These are phyloP conservation scores for Pholiota adiposa DNA, from an alignment of 1,284 basidiomycete species.

Conservation along the genomic window DNA sequence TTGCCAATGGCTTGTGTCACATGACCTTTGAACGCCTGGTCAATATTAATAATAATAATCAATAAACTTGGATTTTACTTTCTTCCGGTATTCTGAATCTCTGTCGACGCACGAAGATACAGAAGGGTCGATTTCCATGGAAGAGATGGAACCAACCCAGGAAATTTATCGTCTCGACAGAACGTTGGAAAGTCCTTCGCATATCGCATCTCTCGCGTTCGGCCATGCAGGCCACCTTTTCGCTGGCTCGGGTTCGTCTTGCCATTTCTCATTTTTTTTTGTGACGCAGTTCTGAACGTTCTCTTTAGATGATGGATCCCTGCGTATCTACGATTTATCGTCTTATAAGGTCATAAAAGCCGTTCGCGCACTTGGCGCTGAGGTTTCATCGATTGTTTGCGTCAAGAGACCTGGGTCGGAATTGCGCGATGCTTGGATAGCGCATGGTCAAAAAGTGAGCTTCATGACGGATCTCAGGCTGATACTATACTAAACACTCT, in stretches of 20 bases:
- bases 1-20: no score
- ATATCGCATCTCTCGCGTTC: slow-evolving; percentile 51
- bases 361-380: slow-evolving; percentile 55
- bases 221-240: slow-evolving; percentile 49
- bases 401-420: slow-evolving; percentile 42
- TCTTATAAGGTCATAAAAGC: slow-evolving; percentile 66
- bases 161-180: slow-evolving; percentile 21
- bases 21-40: no score
- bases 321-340: slow-evolving; percentile 67
- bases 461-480: background rate
- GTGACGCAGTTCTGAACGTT: background rate
- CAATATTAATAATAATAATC: no score
- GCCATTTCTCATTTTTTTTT: background rate
- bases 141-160: slow-evolving; percentile 1
- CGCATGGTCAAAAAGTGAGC: slow-evolving; percentile 59
- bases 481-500: background rate
- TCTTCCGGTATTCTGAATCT: no score
- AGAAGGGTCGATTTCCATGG: no score
- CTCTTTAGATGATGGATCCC: slow-evolving; percentile 64
- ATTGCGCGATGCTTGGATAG: slow-evolving; percentile 59
- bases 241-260: slow-evolving; percentile 54
- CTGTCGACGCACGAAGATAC: no score
- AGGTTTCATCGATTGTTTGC: slow-evolving; percentile 65
- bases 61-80: no score
- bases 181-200: slow-evolving; percentile 45